Base-by-base conservation (phyloP, 2,329 filamentous ascomycete species). In the Aspergillus hiratsukae region DNA sequence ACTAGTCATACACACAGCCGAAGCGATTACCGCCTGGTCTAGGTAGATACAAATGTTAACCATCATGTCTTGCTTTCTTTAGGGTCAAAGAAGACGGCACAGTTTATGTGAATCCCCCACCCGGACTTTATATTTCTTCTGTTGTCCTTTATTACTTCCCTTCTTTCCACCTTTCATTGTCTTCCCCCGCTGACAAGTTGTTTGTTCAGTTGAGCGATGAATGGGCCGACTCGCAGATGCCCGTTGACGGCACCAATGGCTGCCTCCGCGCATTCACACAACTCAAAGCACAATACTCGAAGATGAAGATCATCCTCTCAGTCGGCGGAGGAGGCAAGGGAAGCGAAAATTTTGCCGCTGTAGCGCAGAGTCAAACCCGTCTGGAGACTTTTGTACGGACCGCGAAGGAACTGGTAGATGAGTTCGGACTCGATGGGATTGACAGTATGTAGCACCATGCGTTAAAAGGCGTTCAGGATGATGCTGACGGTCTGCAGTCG, bases 221-320 rank as follows among this genome's bases (percentile, higher is more conserved):
- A 72, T 90, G 84, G 82, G 89, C 88, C 48, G 90, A 93, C 76
- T 78, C 82, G 43, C 81, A 86, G 65, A 88, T 86, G 66, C 83
- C 85, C 19, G 88, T 91, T 49, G 87, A 92, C 63, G 88, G 87
- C 46, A 81, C 83, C 3, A 79, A 83, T 49, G 88, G 88, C 43
- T 90, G 88, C 48, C 76, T 94, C 52, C 85, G 87, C 31, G 89
- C 90, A 9, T 82, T 93, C 65, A 85, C 86, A 72, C 80, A 86
- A 60, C 78, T 92, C 60, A 93, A 92, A 72, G 79, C 83, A 62
- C 82, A 84, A 63, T 85, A 91, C 67, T 82, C 81, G 31, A 83
- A 88, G 67, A 78, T 94, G 53, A 87, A 87, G 64, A 83, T 91
- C n/a, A 80, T 93, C 14, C 76, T 94, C 27, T 93, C 90, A 2